Evolutionary conservation across 352 stramenopile genomes (phyloP).

Genomic region (Globisporangium rhizosaccharum): DNA sequence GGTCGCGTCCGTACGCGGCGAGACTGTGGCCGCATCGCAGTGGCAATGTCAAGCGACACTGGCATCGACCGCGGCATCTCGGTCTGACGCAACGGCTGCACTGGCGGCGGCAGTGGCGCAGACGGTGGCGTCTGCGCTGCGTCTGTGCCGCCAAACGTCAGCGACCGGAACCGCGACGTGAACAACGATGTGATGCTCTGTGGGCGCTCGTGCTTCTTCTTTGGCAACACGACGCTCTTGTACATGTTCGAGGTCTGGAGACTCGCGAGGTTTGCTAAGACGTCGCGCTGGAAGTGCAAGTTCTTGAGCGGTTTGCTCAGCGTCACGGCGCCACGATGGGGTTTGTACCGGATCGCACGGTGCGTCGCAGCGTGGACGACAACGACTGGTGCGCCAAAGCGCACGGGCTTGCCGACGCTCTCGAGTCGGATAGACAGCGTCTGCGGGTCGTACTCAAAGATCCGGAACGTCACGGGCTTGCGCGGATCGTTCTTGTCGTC

Average conservation of each 20-base stretch:
- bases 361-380: slow-evolving; percentile 60
- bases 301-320: slow-evolving; percentile 66
- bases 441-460: slow-evolving; percentile 59
- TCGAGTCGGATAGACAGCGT: slow-evolving; percentile 45
- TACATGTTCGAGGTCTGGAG: slow-evolving; percentile 39
- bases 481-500: slow-evolving; percentile 9
- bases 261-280: slow-evolving; percentile 38
- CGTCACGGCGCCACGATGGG: slow-evolving; percentile 53
- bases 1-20: background rate
- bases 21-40: slow-evolving; percentile 1
- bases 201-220: slow-evolving; percentile 4
- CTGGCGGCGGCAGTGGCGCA: background rate
- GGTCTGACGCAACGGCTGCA: slow-evolving; percentile 13
- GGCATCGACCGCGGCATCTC: slow-evolving; percentile 11
- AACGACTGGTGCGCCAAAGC: slow-evolving; percentile 45
- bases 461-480: slow-evolving; percentile 53
- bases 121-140: background rate
- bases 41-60: slow-evolving; percentile 10
- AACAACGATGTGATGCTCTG: slow-evolving; percentile 11
- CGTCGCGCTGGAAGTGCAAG: slow-evolving; percentile 52
- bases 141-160: background rate
- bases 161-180: slow-evolving; percentile 10
- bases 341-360: slow-evolving; percentile 56
- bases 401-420: slow-evolving; percentile 50
- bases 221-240: slow-evolving; percentile 5